Evolutionary conservation across 2,329 filamentous ascomycete genomes (phyloP).

Genomic region (Furcasterigmium furcatum): DNA sequence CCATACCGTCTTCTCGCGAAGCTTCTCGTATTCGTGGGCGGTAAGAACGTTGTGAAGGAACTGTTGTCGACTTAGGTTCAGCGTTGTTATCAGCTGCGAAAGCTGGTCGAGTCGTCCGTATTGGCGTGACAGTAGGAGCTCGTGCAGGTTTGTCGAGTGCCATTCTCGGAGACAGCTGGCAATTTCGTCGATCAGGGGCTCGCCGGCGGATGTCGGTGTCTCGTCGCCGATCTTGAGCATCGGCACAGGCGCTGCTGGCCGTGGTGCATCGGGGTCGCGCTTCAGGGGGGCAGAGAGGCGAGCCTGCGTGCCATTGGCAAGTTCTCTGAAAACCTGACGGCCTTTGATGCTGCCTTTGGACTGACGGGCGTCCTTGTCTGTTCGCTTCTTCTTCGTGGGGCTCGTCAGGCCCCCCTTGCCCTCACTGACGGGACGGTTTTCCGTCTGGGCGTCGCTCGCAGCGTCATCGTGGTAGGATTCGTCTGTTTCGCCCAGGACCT

Average conservation of each 20-base stretch:
- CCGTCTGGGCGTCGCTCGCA: conserved; percentile 21
- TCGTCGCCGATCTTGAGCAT: conserved; percentile 98
- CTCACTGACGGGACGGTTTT: conserved; percentile 31
- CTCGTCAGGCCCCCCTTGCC: conserved; percentile 51
- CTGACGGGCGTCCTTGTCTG: conserved; percentile 18
- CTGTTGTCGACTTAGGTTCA: conserved; percentile 84
- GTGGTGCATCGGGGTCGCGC: conserved; percentile 65
- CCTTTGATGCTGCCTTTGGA: conserved; percentile 6
- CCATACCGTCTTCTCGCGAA: conserved; percentile 93
- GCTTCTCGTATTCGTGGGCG: conserved; percentile 70
- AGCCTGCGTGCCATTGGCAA: conserved; percentile 34
- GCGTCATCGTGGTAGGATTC: conserved; percentile 42
- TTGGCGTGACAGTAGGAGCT: conserved; percentile 77
- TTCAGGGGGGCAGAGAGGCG: conserved; percentile 44
- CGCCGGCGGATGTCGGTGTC: conserved; percentile 81
- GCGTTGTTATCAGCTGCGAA: conserved; percentile 72
- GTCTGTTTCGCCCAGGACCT: conserved; percentile 78
- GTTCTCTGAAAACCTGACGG: conserved; percentile 22
- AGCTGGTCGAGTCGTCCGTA: conserved; percentile 81
- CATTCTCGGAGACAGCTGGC: conserved; percentile 95
- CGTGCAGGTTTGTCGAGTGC: conserved; percentile 96
- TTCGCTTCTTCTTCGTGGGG: conserved; percentile 28
- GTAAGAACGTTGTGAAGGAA: conserved; percentile 94
- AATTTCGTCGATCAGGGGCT: conserved; percentile 95
- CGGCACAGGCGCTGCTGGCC: conserved; percentile 87